These are phyloP conservation scores for Lachnellula hyalina DNA, from an alignment of 2,329 filamentous ascomycete genomes.

Conservation along the genomic window DNA sequence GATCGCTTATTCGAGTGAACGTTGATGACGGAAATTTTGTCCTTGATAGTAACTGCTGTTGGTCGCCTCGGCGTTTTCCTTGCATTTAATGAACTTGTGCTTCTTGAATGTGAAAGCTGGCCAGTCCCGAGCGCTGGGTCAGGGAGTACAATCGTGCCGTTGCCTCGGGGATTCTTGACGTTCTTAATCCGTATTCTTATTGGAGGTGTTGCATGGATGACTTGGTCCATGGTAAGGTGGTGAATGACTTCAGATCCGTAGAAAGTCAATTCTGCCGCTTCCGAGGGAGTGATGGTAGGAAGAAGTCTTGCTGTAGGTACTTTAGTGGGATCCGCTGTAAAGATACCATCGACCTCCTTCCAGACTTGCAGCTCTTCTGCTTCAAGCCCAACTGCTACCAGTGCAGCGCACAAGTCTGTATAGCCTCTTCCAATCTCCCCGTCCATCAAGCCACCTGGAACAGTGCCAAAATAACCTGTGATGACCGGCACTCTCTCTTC, in stretches of 20 bases:
- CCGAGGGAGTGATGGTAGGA: slow-evolving; percentile 81
- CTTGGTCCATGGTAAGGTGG: slow-evolving; percentile 97
- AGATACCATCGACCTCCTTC: slow-evolving; percentile 98
- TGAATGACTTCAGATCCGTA: slow-evolving; percentile 97
- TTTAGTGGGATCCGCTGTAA: slow-evolving; percentile 76
- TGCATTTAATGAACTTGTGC: slow-evolving; percentile 38
- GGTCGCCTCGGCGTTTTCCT: slow-evolving; percentile 65
- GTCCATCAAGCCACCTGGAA: slow-evolving; percentile 85
- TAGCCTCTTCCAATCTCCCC: slow-evolving; percentile 90
- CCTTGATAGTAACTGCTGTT: slow-evolving; percentile 94
- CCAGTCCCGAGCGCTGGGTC: slow-evolving; percentile 54
- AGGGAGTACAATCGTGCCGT: slow-evolving; percentile 77
- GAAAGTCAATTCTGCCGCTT: slow-evolving; percentile 92
- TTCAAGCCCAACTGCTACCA: slow-evolving; percentile 82
- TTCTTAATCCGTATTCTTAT: slow-evolving; percentile 90
- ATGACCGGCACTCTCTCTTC: slow-evolving; percentile 67
- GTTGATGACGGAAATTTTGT: slow-evolving; percentile 94
- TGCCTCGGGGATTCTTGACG: slow-evolving; percentile 76
- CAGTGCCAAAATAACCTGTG: slow-evolving; percentile 92
- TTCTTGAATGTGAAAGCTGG: slow-evolving; percentile 45
- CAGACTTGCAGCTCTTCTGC: slow-evolving; percentile 92
- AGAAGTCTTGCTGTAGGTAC: slow-evolving; percentile 92
- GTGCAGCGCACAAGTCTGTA: slow-evolving; percentile 89
- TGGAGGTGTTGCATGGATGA: slow-evolving; percentile 70
- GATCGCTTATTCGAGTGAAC: slow-evolving; percentile 97